phyloP scores from a whole-genome alignment of 257 asterid genomes.

The Solanum infundibuliforme region DNA sequence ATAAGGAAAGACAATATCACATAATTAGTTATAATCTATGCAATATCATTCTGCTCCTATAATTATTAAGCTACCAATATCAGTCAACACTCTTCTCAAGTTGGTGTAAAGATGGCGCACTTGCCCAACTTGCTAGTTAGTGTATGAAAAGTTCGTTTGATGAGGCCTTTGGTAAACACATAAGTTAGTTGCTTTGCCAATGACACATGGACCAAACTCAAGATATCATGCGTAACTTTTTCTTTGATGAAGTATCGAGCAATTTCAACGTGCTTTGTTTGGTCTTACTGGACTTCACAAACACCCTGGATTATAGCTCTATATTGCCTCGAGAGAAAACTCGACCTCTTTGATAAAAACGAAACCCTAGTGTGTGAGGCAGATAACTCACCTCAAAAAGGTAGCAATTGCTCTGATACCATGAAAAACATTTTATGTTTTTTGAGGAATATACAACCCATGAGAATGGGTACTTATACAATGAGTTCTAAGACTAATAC shows the following conservation, averaged over 20 bases:
- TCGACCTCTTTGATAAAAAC: background rate
- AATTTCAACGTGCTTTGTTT: background rate
- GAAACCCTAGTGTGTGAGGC: background rate
- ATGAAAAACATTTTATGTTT: background rate
- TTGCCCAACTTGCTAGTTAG: background rate
- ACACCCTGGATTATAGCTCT: background rate
- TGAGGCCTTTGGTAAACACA: background rate
- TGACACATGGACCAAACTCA: background rate
- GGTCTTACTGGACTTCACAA: background rate
- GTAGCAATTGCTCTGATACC: background rate
- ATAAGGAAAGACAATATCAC: no score
- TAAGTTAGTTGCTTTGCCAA: background rate
- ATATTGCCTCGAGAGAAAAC: background rate
- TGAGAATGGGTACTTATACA: background rate
- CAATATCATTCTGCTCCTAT: background rate
- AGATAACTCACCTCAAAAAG: background rate
- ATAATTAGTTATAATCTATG: no score
- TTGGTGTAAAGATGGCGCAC: background rate
- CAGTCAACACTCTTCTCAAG: background rate
- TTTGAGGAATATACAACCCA: background rate
- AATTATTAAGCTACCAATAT: no score
- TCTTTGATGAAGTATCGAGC: background rate
- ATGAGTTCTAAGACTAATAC: background rate
- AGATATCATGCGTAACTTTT: background rate
- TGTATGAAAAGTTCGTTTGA: background rate